These are phyloP conservation scores for Ensete ventricosum DNA, from an alignment of 176 grass and related monocot species.

Conservation along the genomic window DNA sequence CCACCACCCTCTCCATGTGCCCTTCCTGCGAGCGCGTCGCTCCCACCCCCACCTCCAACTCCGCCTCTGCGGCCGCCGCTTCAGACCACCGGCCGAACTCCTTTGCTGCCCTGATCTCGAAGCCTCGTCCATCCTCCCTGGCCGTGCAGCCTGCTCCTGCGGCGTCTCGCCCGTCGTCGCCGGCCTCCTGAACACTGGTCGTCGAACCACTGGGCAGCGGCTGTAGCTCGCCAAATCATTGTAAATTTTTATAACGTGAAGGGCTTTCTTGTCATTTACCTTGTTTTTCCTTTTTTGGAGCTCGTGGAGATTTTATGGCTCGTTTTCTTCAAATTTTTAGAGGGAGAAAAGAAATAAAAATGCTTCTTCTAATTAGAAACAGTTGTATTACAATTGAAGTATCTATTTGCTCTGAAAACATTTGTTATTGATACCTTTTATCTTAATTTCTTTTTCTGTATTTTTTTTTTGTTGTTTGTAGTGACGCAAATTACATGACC, in stretches of 20 bases:
- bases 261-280: not conserved
- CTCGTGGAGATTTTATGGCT: no score
- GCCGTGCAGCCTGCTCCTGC: not conserved
- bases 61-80: not conserved
- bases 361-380: no score
- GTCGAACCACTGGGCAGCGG: not conserved
- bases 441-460: no score
- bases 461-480: no score
- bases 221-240: not conserved
- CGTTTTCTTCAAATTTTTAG: no score
- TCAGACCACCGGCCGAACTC: conserved; percentile 1
- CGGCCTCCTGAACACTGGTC: not conserved
- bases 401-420: no score
- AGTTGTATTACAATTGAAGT: no score
- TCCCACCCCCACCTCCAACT: not conserved
- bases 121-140: not conserved
- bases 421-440: no score
- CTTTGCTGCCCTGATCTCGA: not conserved
- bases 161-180: not conserved
- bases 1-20: conserved; percentile 96
- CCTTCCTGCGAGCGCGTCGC: conserved; percentile 92
- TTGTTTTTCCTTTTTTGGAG: not conserved
- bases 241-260: not conserved
- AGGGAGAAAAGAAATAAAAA: no score
- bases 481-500: no score